Percentiles rank a stretch among this genome's conserved stretches.
These are phyloP conservation scores for Simplicillium aogashimaense DNA, from an alignment of 2,329 filamentous ascomycete species.

Conservation along the genomic window DNA sequence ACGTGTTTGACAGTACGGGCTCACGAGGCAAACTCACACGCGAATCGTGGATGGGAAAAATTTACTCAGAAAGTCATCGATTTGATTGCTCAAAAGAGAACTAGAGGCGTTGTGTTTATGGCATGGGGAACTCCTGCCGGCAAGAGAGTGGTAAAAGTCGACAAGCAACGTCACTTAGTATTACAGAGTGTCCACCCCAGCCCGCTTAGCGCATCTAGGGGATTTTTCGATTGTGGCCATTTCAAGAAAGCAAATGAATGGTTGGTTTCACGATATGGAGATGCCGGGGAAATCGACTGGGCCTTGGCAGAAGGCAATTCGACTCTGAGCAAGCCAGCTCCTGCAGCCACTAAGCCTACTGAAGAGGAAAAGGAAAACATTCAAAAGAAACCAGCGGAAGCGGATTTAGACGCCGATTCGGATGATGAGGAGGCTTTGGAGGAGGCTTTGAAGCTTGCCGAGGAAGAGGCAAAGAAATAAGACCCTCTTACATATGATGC, in stretches of 20 bases:
- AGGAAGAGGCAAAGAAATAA: slow-evolving; percentile 7
- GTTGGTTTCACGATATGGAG: slow-evolving; percentile 69
- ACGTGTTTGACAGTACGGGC: slow-evolving; percentile 90
- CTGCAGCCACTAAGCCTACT: slow-evolving; percentile 15
- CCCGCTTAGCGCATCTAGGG: slow-evolving; percentile 73
- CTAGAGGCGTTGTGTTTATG: slow-evolving; percentile 81
- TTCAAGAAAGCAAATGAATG: slow-evolving; percentile 79
- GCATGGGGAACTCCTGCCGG: slow-evolving; percentile 86
- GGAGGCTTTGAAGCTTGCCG: slow-evolving; percentile 22
- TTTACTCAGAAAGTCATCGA: slow-evolving; percentile 92
- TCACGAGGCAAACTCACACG: slow-evolving; percentile 78
- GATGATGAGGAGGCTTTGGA: slow-evolving; percentile 27
- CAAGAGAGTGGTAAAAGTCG: slow-evolving; percentile 66
- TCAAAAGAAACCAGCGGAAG: slow-evolving; percentile 6
- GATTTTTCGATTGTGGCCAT: slow-evolving; percentile 77
- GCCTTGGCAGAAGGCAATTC: slow-evolving; percentile 36
- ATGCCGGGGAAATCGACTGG: slow-evolving; percentile 81
- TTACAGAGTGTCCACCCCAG: slow-evolving; percentile 85
- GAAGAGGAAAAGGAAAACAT: slow-evolving; percentile 12
- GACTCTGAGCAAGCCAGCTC: slow-evolving; percentile 17
- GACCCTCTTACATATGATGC: too few relatives aligned
- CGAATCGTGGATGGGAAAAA: slow-evolving; percentile 81
- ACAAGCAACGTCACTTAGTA: slow-evolving; percentile 66
- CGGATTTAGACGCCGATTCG: slow-evolving; percentile 15
- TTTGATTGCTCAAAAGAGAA: slow-evolving; percentile 66